Percentiles rank a stretch among this genome's conserved stretches.
phyloP scores from a whole-genome alignment of 148 eudicot genomes.

The Nepenthes gracilis region DNA sequence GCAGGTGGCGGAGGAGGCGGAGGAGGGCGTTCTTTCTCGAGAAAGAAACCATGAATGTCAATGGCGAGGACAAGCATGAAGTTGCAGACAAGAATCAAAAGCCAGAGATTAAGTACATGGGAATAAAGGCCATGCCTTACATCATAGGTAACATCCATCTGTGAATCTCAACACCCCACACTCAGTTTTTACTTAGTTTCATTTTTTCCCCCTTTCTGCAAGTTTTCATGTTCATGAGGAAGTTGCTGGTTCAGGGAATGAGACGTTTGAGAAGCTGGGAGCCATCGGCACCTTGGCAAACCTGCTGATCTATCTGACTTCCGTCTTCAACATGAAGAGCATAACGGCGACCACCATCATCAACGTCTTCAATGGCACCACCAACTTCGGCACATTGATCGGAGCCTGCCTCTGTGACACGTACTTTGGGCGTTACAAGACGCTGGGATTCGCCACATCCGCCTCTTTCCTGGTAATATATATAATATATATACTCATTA shows the following conservation, averaged over 20 bases:
- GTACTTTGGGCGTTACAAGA: slow-evolving; percentile 50
- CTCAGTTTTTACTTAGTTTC: too few species aligned
- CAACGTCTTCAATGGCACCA: slow-evolving; percentile 45
- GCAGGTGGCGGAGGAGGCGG: too few species aligned
- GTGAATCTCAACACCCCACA: too few species aligned
- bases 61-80: neutral
- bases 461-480: slow-evolving; percentile 15
- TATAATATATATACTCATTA: too few species aligned
- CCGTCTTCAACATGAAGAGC: slow-evolving; percentile 47
- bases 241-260: slow-evolving; percentile 31
- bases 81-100: neutral
- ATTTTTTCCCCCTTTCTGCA: too few species aligned
- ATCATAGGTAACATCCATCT: neutral
- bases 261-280: slow-evolving; percentile 63
- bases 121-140: neutral
- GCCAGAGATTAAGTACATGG: neutral
- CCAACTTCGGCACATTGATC: slow-evolving; percentile 42
- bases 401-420: slow-evolving; percentile 53
- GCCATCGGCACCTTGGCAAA: slow-evolving; percentile 46
- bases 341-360: slow-evolving; percentile 33
- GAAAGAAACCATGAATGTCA: neutral
- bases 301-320: slow-evolving; percentile 46
- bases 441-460: slow-evolving; percentile 31
- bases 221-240: neutral
- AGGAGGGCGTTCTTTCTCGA: too few species aligned